These are phyloP conservation scores for Globisporangium iwayamae DNA, from an alignment of 352 stramenopile genomes.

Conservation along the genomic window DNA sequence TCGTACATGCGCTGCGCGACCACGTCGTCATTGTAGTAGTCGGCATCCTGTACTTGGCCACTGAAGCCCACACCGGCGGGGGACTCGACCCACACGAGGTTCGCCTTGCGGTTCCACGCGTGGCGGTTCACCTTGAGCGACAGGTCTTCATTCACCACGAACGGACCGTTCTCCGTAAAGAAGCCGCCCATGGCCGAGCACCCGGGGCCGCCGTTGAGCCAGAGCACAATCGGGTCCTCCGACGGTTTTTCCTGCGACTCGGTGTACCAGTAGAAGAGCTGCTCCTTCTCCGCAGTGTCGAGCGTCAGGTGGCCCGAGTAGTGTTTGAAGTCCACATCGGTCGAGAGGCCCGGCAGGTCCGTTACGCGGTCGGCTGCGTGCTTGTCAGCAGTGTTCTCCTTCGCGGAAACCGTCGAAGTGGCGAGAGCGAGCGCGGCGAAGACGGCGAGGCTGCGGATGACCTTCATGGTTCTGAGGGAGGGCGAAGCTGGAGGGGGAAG, in stretches of 20 bases:
- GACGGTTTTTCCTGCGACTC: conserved; percentile 54
- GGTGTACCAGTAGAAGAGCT: conserved; percentile 81
- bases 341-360: conserved; percentile 41
- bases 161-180: conserved; percentile 75
- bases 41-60: conserved; percentile 42
- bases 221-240: conserved; percentile 73
- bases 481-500: not conserved
- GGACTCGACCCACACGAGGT: conserved; percentile 78
- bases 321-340: conserved; percentile 56
- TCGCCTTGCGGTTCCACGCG: conserved; percentile 76
- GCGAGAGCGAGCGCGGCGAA: conserved; percentile 26
- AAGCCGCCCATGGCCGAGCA: conserved; percentile 72
- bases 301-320: conserved; percentile 62
- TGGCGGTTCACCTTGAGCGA: conserved; percentile 63
- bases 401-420: conserved; percentile 5
- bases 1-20: conserved; percentile 76
- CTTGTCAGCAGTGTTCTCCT: conserved; percentile 4
- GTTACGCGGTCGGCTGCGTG: conserved; percentile 55
- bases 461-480: conserved; percentile 22
- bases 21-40: conserved; percentile 82
- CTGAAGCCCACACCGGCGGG: conserved; percentile 74
- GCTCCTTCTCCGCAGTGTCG: conserved; percentile 40
- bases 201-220: conserved; percentile 77
- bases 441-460: conserved; percentile 35
- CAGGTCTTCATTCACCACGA: conserved; percentile 54